phyloP scores from a whole-genome alignment of 805 yeast genomes.

The Suhomyces sp. region DNA sequence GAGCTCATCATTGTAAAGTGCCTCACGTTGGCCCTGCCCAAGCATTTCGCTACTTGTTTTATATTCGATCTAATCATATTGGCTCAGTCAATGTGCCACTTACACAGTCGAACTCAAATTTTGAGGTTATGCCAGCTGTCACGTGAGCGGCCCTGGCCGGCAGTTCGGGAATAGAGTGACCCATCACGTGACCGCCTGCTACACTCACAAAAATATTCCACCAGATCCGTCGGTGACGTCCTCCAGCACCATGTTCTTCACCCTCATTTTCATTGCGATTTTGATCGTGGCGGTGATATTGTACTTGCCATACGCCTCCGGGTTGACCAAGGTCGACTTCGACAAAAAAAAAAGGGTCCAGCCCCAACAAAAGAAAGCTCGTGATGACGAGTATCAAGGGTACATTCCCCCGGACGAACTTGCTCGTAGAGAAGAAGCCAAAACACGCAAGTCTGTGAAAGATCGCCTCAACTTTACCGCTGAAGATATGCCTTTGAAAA shows the following conservation, averaged over 20 bases:
- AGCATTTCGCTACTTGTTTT: background rate
- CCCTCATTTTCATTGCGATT: slow-evolving; percentile 39
- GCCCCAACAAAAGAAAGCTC: background rate
- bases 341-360: slow-evolving; percentile 8
- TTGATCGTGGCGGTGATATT: slow-evolving; percentile 40
- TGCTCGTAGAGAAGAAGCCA: background rate
- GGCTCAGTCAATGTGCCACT: background rate
- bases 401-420: slow-evolving; percentile 43
- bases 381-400: slow-evolving; percentile 19
- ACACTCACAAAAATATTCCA: background rate
- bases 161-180: background rate
- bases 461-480: slow-evolving; percentile 31
- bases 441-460: slow-evolving; percentile 14
- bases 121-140: background rate
- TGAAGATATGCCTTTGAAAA: slow-evolving; percentile 36
- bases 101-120: background rate
- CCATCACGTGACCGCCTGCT: background rate
- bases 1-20: background rate
- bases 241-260: slow-evolving; percentile 28
- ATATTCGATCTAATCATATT: background rate
- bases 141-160: background rate
- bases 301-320: slow-evolving; percentile 49
- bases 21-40: background rate
- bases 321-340: slow-evolving; percentile 42
- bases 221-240: background rate